Conservation (phyloP, 768 basidiomycete genomes). For the Pleurotus citrinopileatus region DNA sequence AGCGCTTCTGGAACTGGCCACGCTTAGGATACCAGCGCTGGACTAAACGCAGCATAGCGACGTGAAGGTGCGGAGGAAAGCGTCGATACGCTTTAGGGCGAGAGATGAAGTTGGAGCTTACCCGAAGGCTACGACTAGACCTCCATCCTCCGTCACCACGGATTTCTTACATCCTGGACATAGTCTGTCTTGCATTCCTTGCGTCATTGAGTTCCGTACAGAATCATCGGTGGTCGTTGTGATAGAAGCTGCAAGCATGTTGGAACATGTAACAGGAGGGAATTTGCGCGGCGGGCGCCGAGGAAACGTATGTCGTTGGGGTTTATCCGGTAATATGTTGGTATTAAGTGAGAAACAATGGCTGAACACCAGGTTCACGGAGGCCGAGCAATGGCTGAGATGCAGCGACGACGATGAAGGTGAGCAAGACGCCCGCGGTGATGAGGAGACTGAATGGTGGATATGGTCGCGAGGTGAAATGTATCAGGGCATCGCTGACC, state of each 20-base stretch:
- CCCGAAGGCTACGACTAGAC: slow-evolving; percentile 95
- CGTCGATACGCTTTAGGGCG: background rate
- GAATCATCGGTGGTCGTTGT: background rate
- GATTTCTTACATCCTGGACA: slow-evolving; percentile 85
- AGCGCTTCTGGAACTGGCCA: background rate
- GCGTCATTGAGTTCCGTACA: background rate
- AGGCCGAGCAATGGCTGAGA: background rate
- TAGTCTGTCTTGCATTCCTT: slow-evolving; percentile 47
- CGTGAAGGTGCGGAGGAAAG: background rate
- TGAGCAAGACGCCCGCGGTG: background rate
- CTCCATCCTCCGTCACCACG: slow-evolving; percentile 77
- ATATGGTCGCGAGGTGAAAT: slow-evolving; percentile 7
- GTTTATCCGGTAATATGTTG: background rate
- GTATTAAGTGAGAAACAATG: background rate
- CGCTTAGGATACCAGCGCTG: slow-evolving; percentile 13
- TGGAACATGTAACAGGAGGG: background rate
- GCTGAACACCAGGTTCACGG: slow-evolving; percentile 8
- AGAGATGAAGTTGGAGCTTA: slow-evolving; percentile 39
- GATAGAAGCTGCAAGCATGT: slow-evolving; percentile 1
- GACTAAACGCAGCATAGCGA: slow-evolving; percentile 12
- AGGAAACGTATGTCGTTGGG: background rate
- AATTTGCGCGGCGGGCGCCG: background rate
- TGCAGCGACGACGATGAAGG: background rate
- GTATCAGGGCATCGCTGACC: background rate
- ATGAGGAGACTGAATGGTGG: background rate